Conservation (phyloP, 75 land plant species). For the Selaginella moellendorffii region DNA sequence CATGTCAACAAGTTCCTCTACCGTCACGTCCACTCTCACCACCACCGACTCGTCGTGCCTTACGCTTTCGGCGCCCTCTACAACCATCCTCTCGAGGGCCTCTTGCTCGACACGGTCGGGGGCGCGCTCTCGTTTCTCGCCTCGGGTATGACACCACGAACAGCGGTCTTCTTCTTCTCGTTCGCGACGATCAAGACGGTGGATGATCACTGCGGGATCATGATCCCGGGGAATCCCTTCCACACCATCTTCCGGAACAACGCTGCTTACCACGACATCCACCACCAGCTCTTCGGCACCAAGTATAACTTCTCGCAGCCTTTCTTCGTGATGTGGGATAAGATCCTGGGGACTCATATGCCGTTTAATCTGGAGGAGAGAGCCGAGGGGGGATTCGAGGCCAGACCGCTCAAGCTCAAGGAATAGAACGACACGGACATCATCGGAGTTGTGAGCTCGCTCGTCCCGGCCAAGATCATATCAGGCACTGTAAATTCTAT, state of each 20-base stretch:
- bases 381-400: constrained; percentile 66
- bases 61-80: constrained; percentile 74
- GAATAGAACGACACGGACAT: constrained; percentile 1
- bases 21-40: constrained; percentile 54
- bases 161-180: constrained; percentile 59
- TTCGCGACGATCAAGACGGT: constrained; percentile 67
- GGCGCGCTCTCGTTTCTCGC: constrained; percentile 61
- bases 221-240: constrained; percentile 63
- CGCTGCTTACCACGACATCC: constrained; percentile 76
- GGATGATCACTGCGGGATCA: constrained; percentile 64
- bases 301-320: constrained; percentile 91
- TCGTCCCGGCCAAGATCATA: not conserved
- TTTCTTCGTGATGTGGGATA: constrained; percentile 74
- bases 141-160: constrained; percentile 73
- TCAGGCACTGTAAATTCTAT: not conserved
- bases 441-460: not conserved
- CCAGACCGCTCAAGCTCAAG: constrained; percentile 30
- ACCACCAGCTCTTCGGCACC: constrained; percentile 68
- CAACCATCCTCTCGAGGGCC: constrained; percentile 84
- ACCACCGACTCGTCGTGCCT: constrained; percentile 65
- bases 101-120: constrained; percentile 69
- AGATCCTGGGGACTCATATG: constrained; percentile 66
- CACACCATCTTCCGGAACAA: constrained; percentile 65
- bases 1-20: constrained; percentile 73
- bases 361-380: constrained; percentile 52